Base-by-base conservation (phyloP, 495 filamentous ascomycete genomes). In the Penicillium bialowiezense region DNA sequence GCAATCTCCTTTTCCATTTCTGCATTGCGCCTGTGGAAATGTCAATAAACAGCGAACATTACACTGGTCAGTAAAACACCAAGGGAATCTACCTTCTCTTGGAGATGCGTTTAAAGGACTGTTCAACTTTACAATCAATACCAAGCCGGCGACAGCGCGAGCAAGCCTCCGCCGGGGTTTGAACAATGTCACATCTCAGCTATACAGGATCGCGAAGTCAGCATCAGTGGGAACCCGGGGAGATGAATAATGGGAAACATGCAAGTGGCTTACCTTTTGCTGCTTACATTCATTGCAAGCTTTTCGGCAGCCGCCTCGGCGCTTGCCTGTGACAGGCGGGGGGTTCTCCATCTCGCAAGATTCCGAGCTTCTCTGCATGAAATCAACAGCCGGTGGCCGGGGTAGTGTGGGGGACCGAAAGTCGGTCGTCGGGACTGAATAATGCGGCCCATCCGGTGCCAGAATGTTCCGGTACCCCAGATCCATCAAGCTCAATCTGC, bases 231-330 rank as follows among this genome's bases (percentile, higher is more conserved):
- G 26, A 13, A 17, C 7, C 6, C 12, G 14, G 15, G 34, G 40
- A 23, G 18, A 19, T 47, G 35, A 29, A 37, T 32, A 23, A 39
- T 17, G 41, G 26, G 24, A 32, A 34, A 34, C 14, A 20, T n/a
- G 51, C 18, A 32, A n/a, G 35, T 52, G 50, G 51, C 63, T 55
- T 57, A 74, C 72, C 71, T 74, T 74, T 52, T 76, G 72, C 60
- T 76, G 72, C 46, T 74, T 74, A 66, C 72, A 76, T 56, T 74
- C 71, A 37, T 76, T 76, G 64, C 72, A 76, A 24, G 72, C 72
- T 55, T 74, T 74, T 20, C 72, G 59, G 63, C 68, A 72, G 17
- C 72, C 72, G 51, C 72, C 72, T 54, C 72, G 67, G 56, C 72
- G 71, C 55, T 76, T 76, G 48, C 70, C 65, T 24, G 68, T 69